Conservation (phyloP, 352 stramenopile species). For the Pythium coloratum region DNA sequence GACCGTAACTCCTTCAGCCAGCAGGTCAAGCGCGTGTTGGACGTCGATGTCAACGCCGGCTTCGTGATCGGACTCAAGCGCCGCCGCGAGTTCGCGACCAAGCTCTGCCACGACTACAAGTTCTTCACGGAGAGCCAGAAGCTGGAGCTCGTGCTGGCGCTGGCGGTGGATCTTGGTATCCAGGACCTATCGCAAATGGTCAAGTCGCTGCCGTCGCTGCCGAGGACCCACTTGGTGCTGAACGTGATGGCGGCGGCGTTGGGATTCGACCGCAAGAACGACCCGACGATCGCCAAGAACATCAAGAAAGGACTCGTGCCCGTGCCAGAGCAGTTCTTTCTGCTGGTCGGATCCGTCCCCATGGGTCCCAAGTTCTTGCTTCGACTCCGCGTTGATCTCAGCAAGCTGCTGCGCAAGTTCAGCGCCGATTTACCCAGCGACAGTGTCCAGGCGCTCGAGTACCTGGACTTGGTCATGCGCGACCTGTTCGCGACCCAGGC, state of each 20-base stretch:
- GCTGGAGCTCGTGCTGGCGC: conserved; percentile 73
- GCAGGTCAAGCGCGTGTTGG: conserved; percentile 63
- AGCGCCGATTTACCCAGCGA: conserved; percentile 41
- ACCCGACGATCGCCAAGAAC: conserved; percentile 82
- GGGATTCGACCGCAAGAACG: conserved; percentile 79
- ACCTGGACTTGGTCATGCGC: conserved; percentile 81
- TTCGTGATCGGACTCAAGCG: conserved; percentile 85
- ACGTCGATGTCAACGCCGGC: conserved; percentile 67
- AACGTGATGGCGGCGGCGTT: conserved; percentile 75
- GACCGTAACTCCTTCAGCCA: conserved; percentile 57
- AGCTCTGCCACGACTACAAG: conserved; percentile 75
- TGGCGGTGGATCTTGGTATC: conserved; percentile 77
- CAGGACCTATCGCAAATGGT: conserved; percentile 82
- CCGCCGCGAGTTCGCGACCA: conserved; percentile 70
- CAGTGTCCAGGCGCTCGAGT: conserved; percentile 66
- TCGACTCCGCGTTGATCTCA: conserved; percentile 68
- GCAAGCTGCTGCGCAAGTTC: conserved; percentile 49
- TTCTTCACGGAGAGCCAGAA: conserved; percentile 78
- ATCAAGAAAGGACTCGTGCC: conserved; percentile 84
- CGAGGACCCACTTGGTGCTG: conserved; percentile 75
- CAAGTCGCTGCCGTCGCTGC: conserved; percentile 75
- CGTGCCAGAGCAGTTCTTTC: conserved; percentile 77
- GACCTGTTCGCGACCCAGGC: conserved; percentile 83
- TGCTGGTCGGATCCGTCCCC: conserved; percentile 70
- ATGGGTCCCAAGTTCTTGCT: conserved; percentile 74